phyloP scores from a whole-genome alignment of 164 flowering plant species.

The Santalum album region DNA sequence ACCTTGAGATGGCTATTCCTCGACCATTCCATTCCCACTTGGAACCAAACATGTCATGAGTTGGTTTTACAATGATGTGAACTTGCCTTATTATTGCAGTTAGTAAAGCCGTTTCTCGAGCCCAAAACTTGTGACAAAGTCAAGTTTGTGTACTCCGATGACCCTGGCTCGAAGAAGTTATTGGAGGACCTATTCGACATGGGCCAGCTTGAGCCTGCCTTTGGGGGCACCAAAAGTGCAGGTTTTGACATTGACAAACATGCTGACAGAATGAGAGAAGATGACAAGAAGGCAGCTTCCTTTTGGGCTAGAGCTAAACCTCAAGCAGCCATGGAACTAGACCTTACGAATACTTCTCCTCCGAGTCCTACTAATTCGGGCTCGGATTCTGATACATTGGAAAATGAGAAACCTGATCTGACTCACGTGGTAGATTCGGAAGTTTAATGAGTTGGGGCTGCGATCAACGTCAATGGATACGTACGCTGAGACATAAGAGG shows the following conservation, averaged over 20 bases:
- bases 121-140: conserved; percentile 75
- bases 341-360: conserved; percentile 1
- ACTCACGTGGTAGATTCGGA: conserved; percentile 13
- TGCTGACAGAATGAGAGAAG: conserved; percentile 80
- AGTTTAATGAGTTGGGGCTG: too few species aligned
- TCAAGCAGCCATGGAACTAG: conserved; percentile 11
- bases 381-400: conserved; percentile 36
- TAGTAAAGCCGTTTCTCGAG: conserved; percentile 84
- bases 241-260: conserved; percentile 59
- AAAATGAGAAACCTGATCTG: conserved; percentile 20
- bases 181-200: conserved; percentile 75
- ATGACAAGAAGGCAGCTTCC: conserved; percentile 52
- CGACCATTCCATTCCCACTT: too few species aligned
- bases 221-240: conserved; percentile 56
- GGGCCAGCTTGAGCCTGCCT: conserved; percentile 67
- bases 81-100: conserved; percentile 28
- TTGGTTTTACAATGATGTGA: too few species aligned
- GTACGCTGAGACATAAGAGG: too few species aligned
- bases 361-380: conserved; percentile 14
- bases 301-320: conserved; percentile 34
- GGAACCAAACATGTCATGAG: too few species aligned
- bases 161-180: conserved; percentile 44
- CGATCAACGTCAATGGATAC: too few species aligned
- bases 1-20: too few species aligned
- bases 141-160: conserved; percentile 77